Percentiles rank a stretch among this genome's conserved stretches.
Evolutionary conservation across 345 rosid genomes (phyloP).

Genomic region (Limnanthes douglasii): DNA sequence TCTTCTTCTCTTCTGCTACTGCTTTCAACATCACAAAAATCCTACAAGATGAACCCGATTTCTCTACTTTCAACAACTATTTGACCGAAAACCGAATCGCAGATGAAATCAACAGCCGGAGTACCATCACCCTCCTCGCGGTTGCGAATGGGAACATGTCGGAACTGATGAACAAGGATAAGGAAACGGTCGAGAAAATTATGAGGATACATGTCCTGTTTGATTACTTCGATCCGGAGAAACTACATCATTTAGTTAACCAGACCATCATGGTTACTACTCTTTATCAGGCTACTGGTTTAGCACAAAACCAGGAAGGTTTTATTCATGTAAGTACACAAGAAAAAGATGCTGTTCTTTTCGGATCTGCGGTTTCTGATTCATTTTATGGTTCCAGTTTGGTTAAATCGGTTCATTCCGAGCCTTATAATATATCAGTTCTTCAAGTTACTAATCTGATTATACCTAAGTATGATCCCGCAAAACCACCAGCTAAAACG

Average conservation of each 20-base stretch:
- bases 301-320: conserved; percentile 56
- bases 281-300: conserved; percentile 77
- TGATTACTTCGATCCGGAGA: conserved; percentile 53
- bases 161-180: conserved; percentile 28
- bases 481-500: too few relatives aligned
- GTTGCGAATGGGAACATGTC: conserved; percentile 54
- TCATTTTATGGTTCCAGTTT: conserved; percentile 41
- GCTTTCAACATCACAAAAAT: conserved; percentile 65
- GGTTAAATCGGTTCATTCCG: conserved; percentile 38
- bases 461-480: too few relatives aligned
- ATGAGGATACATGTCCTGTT: conserved; percentile 57
- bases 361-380: conserved; percentile 61
- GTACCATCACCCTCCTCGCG: conserved; percentile 54
- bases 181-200: conserved; percentile 35
- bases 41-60: conserved; percentile 35
- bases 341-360: conserved; percentile 47
- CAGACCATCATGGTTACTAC: conserved; percentile 52
- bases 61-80: conserved; percentile 44
- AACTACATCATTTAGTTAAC: conserved; percentile 52
- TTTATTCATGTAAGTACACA: conserved; percentile 63
- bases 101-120: conserved; percentile 65
- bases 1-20: conserved; percentile 9
- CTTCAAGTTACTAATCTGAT: conserved; percentile 44
- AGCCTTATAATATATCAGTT: conserved; percentile 57
- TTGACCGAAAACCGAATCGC: conserved; percentile 54